These are phyloP conservation scores for Ottelia alismoides DNA, from an alignment of 106 monocot genomes.

Conservation along the genomic window DNA sequence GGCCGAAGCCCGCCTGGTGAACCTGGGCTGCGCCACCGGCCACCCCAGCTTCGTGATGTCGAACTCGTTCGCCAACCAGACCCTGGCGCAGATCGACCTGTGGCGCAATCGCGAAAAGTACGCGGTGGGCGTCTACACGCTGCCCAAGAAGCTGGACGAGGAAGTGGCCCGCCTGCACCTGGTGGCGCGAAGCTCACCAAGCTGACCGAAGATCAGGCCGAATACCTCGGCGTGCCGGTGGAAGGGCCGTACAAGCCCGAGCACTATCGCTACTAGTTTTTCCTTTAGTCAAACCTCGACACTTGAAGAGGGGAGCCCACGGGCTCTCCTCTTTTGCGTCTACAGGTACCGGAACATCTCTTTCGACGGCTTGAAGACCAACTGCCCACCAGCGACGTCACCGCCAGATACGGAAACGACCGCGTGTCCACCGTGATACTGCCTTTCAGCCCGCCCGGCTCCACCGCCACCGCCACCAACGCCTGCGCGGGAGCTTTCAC, in stretches of 20 bases:
- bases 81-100: slow-evolving; percentile 59
- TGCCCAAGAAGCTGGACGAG: slow-evolving; percentile 71
- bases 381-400: too few relatives aligned
- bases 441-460: too few relatives aligned
- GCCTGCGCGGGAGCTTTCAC: too few relatives aligned
- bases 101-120: slow-evolving; percentile 52
- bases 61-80: slow-evolving; percentile 38
- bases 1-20: slow-evolving; percentile 34
- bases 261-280: slow-evolving; percentile 57
- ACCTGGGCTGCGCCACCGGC: slow-evolving; percentile 35
- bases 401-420: too few relatives aligned
- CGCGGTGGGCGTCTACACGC: slow-evolving; percentile 54
- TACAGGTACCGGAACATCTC: too few relatives aligned
- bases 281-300: too few relatives aligned
- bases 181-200: slow-evolving; percentile 51
- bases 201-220: slow-evolving; percentile 38
- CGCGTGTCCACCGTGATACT: too few relatives aligned
- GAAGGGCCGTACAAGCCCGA: slow-evolving; percentile 67
- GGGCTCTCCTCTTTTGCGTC: too few relatives aligned
- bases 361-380: too few relatives aligned
- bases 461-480: too few relatives aligned
- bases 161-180: slow-evolving; percentile 62
- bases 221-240: slow-evolving; percentile 36
- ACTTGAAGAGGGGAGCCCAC: too few relatives aligned
- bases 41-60: slow-evolving; percentile 43